Evolutionary conservation across 169 alveolate species (phyloP), one percentile per base, ranked within the genome.

Genomic region (Plasmodium coatneyi): DNA sequence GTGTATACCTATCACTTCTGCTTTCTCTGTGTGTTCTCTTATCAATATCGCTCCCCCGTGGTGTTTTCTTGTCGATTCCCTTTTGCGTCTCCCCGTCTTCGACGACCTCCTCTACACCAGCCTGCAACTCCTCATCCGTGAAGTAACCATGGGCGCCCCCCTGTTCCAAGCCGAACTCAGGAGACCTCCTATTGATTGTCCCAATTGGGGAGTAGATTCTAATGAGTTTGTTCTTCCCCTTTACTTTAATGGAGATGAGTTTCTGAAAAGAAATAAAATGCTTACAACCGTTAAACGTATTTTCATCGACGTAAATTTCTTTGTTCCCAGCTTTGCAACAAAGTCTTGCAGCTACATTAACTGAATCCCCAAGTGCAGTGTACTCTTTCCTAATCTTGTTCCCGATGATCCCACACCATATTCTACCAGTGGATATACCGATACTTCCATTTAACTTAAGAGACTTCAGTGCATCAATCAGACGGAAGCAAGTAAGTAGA

Each of bases 321-420:
- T 84, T 89, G 34, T 95, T 82, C 1, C 92, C 92, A 83, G 96
- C 96, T 52, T 86, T 86, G 25, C 84, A 86, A 28, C 93, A 86
- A 52, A 97, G 91, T 76, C 98, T 81, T 5, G 97, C 97, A 22
- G 98, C 94, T 2, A 96, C 87, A 70, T 97, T 97, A 5, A 97
- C 98, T 4, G 96, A 81, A 78, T 97, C 98, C 1, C 98, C 98
- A 25, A 97, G 84, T 5, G 97, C 96, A 12, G 98, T 97, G 71
- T 96, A 97, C 43, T 97, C 98, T 28, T 96, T 96, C 34, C 98
- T 87, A 7, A 96, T 95, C 60, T 95, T 95, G 80, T 97, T 96
- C 3, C 98, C 98, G 70, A 97, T 92, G 5, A 96, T 95, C 7
- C 98, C 98, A 93, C 97, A 96, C 98, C 98, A 97, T 14, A 96